Conservation (phyloP, 2,329 filamentous ascomycete species). For the Diaporthe citri region DNA sequence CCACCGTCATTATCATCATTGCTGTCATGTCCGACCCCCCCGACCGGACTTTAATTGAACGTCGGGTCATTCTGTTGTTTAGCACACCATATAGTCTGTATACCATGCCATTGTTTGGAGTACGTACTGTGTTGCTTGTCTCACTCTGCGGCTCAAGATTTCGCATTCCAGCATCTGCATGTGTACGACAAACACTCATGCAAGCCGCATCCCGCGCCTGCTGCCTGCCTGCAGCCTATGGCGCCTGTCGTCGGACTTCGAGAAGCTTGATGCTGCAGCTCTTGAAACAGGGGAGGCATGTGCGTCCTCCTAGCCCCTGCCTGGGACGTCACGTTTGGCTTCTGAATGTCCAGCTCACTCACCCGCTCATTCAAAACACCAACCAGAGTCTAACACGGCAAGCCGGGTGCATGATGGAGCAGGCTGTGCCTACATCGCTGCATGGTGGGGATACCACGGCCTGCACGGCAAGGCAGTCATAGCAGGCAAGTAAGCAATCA, state of each 20-base stretch:
- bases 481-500: neutral
- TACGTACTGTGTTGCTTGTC: neutral
- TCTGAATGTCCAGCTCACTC: neutral
- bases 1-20: conserved; percentile 7
- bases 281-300: conserved; percentile 23
- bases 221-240: neutral
- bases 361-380: neutral
- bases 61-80: neutral
- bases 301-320: conserved; percentile 9
- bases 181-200: neutral
- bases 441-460: neutral
- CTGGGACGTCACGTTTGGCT: neutral
- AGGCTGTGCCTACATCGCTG: conserved; percentile 9
- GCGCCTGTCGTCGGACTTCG: neutral
- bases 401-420: neutral
- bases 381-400: neutral
- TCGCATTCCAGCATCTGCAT: neutral
- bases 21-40: neutral
- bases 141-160: neutral
- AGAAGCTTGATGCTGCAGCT: conserved; percentile 24
- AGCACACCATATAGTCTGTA: neutral
- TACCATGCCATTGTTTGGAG: neutral
- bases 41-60: conserved; percentile 23
- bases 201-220: neutral
- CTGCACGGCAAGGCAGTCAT: no score